Percentiles rank a stretch among this genome's conserved stretches.
phyloP scores from a whole-genome alignment of 495 filamentous ascomycete species.

The Penicillium argentinense region DNA sequence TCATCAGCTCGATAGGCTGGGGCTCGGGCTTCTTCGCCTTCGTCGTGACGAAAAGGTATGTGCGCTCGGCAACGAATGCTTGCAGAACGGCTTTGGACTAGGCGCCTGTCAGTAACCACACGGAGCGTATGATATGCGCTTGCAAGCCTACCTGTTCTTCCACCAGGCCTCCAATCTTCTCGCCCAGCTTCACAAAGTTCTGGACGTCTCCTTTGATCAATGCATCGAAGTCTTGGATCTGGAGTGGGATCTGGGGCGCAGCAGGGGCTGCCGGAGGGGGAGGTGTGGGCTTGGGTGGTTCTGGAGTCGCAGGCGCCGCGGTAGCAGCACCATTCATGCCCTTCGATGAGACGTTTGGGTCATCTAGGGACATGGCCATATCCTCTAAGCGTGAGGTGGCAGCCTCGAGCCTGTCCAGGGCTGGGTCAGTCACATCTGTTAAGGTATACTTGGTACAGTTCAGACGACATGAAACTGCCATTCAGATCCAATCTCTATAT shows the following conservation, averaged over 20 bases:
- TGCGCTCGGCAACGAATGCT: conserved; percentile 80
- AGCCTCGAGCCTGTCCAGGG: conserved; percentile 78
- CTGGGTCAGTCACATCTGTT: conserved; percentile 23
- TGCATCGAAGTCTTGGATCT: conserved; percentile 81
- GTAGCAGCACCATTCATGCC: conserved; percentile 39
- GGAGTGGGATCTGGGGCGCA: conserved; percentile 65
- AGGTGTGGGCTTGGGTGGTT: conserved; percentile 42
- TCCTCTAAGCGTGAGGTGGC: conserved; percentile 96
- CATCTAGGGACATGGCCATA: conserved; percentile 73
- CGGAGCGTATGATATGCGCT: too few relatives aligned
- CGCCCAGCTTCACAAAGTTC: conserved; percentile 75
- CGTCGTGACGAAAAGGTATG: conserved; percentile 82
- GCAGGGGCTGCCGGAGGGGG: conserved; percentile 46
- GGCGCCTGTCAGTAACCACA: too few relatives aligned
- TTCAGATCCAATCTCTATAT: neutral
- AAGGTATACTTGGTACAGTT: neutral
- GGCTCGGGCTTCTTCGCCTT: conserved; percentile 90
- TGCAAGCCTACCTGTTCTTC: conserved; percentile 67
- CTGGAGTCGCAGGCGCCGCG: conserved; percentile 33
- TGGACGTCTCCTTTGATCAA: conserved; percentile 74
- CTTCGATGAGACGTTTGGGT: conserved; percentile 54
- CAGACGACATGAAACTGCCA: neutral
- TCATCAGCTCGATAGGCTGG: conserved; percentile 68
- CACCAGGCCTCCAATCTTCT: conserved; percentile 72
- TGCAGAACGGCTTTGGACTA: conserved; percentile 61